Evolutionary conservation across 176 grass and related monocot species (phyloP).

Genomic region (Echinochloa phyllopogon): DNA sequence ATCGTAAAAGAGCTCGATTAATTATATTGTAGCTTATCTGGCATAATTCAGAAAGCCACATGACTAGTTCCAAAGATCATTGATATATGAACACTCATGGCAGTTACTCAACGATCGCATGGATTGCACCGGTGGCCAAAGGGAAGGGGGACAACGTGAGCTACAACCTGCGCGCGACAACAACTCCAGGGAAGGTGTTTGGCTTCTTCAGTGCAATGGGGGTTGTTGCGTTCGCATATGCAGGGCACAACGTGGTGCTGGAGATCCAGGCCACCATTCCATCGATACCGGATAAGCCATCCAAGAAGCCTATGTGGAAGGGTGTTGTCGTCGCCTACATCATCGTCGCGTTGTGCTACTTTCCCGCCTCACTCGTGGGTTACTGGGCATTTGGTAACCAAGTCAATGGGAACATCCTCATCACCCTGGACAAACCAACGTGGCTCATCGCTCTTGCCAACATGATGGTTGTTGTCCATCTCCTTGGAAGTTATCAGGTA

Average conservation of each 20-base stretch:
- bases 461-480: conserved; percentile 18
- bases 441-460: conserved; percentile 14
- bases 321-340: conserved; percentile 45
- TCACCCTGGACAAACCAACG: conserved; percentile 32
- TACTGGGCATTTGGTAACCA: conserved; percentile 66
- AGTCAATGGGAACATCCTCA: conserved; percentile 50
- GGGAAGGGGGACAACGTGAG: conserved; percentile 55
- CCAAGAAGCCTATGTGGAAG: conserved; percentile 76
- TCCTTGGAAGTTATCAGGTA: conserved; percentile 66
- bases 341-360: conserved; percentile 79
- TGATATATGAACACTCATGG: background rate
- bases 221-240: conserved; percentile 77
- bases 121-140: conserved; percentile 68
- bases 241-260: conserved; percentile 87
- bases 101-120: conserved; percentile 93
- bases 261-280: conserved; percentile 95
- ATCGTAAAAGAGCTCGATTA: too few relatives aligned
- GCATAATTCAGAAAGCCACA: background rate
- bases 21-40: background rate
- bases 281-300: conserved; percentile 56
- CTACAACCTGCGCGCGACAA: conserved; percentile 48
- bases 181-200: conserved; percentile 61
- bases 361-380: conserved; percentile 68
- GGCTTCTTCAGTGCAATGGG: conserved; percentile 77
- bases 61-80: background rate